phyloP scores from a whole-genome alignment of 208 protist species.

The Crithidia sp. region DNA sequence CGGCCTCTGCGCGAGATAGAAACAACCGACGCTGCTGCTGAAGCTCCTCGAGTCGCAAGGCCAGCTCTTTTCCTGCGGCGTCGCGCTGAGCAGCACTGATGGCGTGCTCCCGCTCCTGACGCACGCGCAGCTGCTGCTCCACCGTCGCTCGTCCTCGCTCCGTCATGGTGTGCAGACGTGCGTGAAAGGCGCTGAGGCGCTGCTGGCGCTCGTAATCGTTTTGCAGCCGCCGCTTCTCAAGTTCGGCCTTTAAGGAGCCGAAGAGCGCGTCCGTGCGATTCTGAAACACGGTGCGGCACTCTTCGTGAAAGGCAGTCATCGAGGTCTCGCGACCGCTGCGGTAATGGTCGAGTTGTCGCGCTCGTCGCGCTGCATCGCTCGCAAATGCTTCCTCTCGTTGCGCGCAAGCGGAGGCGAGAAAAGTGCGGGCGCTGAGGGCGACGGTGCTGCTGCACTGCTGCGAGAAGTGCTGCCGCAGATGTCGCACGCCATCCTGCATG shows the following conservation, averaged over 20 bases:
- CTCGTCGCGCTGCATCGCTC: slow-evolving; percentile 10
- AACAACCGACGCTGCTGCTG: slow-evolving; percentile 15
- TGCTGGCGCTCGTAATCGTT: slow-evolving; percentile 15
- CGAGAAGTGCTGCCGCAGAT: slow-evolving; percentile 24
- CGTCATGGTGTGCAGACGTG: slow-evolving; percentile 15
- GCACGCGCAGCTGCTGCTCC: slow-evolving; percentile 21
- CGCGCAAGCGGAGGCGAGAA: slow-evolving; percentile 14
- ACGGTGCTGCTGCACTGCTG: slow-evolving; percentile 20
- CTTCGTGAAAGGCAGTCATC: slow-evolving; percentile 9
- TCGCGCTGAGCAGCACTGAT: slow-evolving; percentile 18
- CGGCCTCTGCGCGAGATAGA: slow-evolving; percentile 12
- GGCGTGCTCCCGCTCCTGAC: slow-evolving; percentile 12
- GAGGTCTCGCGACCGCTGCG: neutral
- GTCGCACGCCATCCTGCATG: slow-evolving; percentile 25
- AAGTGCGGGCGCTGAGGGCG: slow-evolving; percentile 5
- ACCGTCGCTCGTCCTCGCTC: slow-evolving; percentile 15
- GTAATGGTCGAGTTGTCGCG: slow-evolving; percentile 7
- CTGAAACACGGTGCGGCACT: slow-evolving; percentile 22
- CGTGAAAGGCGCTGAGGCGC: slow-evolving; percentile 25
- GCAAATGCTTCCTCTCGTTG: slow-evolving; percentile 24
- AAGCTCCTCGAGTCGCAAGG: slow-evolving; percentile 17
- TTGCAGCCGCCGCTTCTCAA: slow-evolving; percentile 17
- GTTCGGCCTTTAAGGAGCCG: slow-evolving; percentile 7
- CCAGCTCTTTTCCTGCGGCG: slow-evolving; percentile 4
- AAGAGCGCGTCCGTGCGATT: slow-evolving; percentile 21